Base-by-base conservation (phyloP, 306 rosid genomes). In the Alnus rubra region DNA sequence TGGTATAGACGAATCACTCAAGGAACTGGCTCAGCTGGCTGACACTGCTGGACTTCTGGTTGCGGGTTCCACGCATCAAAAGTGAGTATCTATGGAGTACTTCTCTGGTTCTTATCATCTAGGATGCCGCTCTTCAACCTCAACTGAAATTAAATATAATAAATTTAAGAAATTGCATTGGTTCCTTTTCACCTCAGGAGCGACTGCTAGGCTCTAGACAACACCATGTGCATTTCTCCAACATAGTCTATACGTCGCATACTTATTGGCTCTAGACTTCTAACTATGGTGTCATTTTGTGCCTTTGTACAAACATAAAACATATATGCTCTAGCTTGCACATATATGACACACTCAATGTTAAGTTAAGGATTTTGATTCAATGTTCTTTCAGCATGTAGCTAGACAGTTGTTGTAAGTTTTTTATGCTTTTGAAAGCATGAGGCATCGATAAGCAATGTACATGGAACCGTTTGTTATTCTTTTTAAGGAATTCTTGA, bases 11-110 rank as follows among this genome's bases (percentile, higher is more conserved):
- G 94, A 95, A 69, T 95, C 99, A 28, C 86, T 93, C 31, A 88
- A 87, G 72, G 98, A 95, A 78, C 76, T 93, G 87, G 85, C 76
- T 73, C 99, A 95, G 81, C 82, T 95, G 68, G 98, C 99, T 78
- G 98, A 95, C 86, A 93, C 99, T 52, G 98, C 98, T 60, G 99
- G 99, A 39, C 86, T 95, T 74, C 62, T 78, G 89, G 91, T 93
- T 80, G 96, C 93, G 83, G 98, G 89, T 63, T 91, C 98, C 47
- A 93, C 98, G 1, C 84, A 83, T 75, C 98, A 95, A 80, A 93
- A 95, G 98, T 88, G 77, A 74, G 79, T 74, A 18, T 10, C 64
- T 67, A 19, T 33, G 23, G 71, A 37, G 65, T 42, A 37, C 31
- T 67, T 67, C 31, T 67, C 48, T 3, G 7, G 45, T 42, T 42